Evolutionary conservation across 371 early-diverging fungal species (phyloP).

Genomic region (Actinomortierella ambigua): DNA sequence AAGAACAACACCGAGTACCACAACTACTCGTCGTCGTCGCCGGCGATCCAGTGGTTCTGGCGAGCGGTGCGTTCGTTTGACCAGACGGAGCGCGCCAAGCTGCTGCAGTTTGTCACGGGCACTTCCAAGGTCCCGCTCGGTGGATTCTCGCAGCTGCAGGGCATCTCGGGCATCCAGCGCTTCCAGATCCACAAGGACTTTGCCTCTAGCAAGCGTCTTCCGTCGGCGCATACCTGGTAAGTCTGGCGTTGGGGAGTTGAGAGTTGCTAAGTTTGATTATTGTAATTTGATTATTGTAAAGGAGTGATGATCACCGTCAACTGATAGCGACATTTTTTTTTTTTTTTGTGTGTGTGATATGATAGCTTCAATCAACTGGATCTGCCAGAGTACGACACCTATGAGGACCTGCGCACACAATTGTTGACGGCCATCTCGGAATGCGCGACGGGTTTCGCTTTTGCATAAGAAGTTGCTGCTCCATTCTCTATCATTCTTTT

Average conservation of each 20-base stretch:
- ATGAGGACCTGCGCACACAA: conserved; percentile 89
- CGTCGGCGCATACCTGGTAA: conserved; percentile 98
- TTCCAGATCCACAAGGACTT: conserved; percentile 99
- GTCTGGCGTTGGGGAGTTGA: too few relatives aligned
- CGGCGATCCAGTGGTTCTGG: conserved; percentile 99
- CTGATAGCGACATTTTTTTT: conserved; percentile 3
- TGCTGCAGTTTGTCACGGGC: conserved; percentile 98
- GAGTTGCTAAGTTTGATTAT: too few relatives aligned
- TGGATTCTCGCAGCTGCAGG: conserved; percentile 95
- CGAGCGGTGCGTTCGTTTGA: conserved; percentile 96
- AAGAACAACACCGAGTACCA: conserved; percentile 97
- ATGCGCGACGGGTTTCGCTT: conserved; percentile 95
- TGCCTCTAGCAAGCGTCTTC: conserved; percentile 85
- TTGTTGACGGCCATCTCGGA: conserved; percentile 93
- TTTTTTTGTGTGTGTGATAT: conserved; percentile 20
- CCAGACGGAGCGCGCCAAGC: conserved; percentile 96
- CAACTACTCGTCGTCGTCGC: conserved; percentile 84
- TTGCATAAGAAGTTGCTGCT: conserved; percentile 54
- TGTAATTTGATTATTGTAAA: not conserved
- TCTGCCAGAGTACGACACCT: conserved; percentile 93
- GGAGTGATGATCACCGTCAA: not conserved
- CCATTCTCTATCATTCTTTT: not conserved
- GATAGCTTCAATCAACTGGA: conserved; percentile 97
- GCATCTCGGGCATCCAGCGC: conserved; percentile 93
- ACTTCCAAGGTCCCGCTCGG: conserved; percentile 98